Evolutionary conservation across 2,329 filamentous ascomycete species (phyloP), one percentile per base, ranked within the genome.

Genomic region (Pyrenophora seminiperda): DNA sequence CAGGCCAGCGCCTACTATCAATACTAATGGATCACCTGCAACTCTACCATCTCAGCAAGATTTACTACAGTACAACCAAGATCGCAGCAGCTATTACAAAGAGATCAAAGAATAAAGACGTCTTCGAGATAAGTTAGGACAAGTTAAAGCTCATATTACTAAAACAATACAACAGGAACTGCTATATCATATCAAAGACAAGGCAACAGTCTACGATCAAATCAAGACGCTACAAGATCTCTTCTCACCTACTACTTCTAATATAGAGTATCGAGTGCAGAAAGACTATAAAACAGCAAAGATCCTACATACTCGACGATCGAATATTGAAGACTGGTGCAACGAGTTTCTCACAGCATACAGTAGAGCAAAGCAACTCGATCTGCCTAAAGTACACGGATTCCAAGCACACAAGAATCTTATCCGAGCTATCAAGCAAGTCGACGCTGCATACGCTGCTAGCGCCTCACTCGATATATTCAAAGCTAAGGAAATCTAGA

Each of bases 381-480:
- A 47, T 18, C 37, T 56, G 14, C 50, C 31, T 38, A 39, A 54
- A 42, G 47, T 50, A 27, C 37, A 51, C 31, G 32, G 51, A 14
- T 54, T 49, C 14, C 13, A 36, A 24, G 14, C 41, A 31, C 31
- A 58, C 17, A 55, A 58, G 29, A 52, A 55, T 24, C 45, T 58
- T 14, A 32, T 58, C 18, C 24, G 44, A 52, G 54, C 52, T 36
- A 52, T 58, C 31, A 58, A 58, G 27, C 33, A 58, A 34, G 22
- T 55, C 29, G 47, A 58, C 7, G 19, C 40, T 18, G 20, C 36
- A 34, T 58, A 55, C 29, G n/a, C 47, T 29, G 41, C 48, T 13
- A 38, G 17, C 22, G 33, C 44, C 33, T 41, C 34, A 32, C 14
- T 49, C 24, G 14, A 42, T 17, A 45, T 56, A 14, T 49, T 46